Percentiles rank a stretch among this genome's conserved stretches.
phyloP scores from a whole-genome alignment of 306 rosid genomes.

The Cotoneaster glaucophyllus region DNA sequence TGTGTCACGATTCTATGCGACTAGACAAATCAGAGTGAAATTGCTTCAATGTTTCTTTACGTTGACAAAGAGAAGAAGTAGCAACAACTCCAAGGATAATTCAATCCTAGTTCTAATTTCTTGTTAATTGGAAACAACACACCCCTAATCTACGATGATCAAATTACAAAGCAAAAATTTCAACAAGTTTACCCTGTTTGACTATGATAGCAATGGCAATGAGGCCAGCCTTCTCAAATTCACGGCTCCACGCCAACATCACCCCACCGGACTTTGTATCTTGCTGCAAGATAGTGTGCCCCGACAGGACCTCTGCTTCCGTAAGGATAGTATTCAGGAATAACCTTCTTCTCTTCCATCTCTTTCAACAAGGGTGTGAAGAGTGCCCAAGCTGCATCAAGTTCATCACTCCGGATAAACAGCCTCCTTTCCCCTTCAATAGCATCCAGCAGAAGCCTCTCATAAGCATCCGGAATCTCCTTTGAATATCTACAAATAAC shows the following conservation, averaged over 20 bases:
- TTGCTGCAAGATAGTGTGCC: constrained; percentile 85
- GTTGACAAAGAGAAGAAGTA: not conserved
- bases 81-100: not conserved
- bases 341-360: constrained; percentile 64
- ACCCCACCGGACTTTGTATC: constrained; percentile 80
- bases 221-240: not conserved
- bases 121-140: not conserved
- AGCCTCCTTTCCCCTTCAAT: constrained; percentile 89
- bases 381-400: constrained; percentile 83
- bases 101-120: constrained; percentile 2
- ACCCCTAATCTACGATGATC: not conserved
- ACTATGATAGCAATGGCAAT: not conserved
- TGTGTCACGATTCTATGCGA: no score
- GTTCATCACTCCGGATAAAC: constrained; percentile 82
- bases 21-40: not conserved
- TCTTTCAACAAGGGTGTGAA: constrained; percentile 75
- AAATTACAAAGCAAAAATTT: constrained; percentile 6
- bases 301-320: constrained; percentile 93
- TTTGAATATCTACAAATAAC: constrained; percentile 53
- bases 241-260: constrained; percentile 53
- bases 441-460: constrained; percentile 85
- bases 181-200: constrained; percentile 5
- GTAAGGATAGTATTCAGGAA: constrained; percentile 80
- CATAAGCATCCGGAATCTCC: constrained; percentile 95
- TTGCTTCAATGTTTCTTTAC: not conserved